Base-by-base conservation (phyloP, 2,329 filamentous ascomycete species). In the Aureobasidium melanogenum region DNA sequence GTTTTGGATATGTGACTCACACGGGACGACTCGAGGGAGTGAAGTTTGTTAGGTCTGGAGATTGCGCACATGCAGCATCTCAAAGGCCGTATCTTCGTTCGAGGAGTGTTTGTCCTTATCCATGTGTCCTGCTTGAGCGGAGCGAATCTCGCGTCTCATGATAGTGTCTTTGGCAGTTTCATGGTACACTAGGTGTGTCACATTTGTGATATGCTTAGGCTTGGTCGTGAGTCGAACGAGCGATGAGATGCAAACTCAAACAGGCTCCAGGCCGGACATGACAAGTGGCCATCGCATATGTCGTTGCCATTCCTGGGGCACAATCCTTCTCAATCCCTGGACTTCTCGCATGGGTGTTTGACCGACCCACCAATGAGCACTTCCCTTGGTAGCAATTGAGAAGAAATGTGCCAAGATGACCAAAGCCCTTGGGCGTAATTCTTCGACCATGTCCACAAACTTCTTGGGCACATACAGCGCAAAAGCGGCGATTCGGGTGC, bases 371-470 rank as follows among this genome's bases (percentile, higher is more conserved):
- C 69, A 69, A 24, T 69, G 62, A 28, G 64, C 66, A 28, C 68
- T 65, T 6, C 68, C 66, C 6, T 66, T 66, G n/a, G 64, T 68
- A 24, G 69, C 63, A 12, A 72, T 65, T 4, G 69, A 69, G 56
- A 74, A 74, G 62, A 70, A 69, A 61, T 72, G 69, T 5, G 70
- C 71, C 44, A 74, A 57, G 1, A 70, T 70, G 2, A 72, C 68
- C n/a, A 73, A 62, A 10, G 72, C 71, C 19, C 71, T 68, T 15
- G 71, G 72, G 32, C 68, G 63, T 24, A 64, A 63, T 47, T 73
- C 68, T n/a, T 64, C 60, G 32, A 73, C 63, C 26, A 72, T 66
- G n/a, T 69, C 66, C 22, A 69, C 65, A 22, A 72, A 73, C 26
- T 63, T 59, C n/a, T 65, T 55, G 10, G 69, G 68, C 14, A 72